Evolutionary conservation across 1,284 basidiomycete genomes (phyloP), one percentile per base, ranked within the genome.

Genomic region (Rhizopogon parksii): DNA sequence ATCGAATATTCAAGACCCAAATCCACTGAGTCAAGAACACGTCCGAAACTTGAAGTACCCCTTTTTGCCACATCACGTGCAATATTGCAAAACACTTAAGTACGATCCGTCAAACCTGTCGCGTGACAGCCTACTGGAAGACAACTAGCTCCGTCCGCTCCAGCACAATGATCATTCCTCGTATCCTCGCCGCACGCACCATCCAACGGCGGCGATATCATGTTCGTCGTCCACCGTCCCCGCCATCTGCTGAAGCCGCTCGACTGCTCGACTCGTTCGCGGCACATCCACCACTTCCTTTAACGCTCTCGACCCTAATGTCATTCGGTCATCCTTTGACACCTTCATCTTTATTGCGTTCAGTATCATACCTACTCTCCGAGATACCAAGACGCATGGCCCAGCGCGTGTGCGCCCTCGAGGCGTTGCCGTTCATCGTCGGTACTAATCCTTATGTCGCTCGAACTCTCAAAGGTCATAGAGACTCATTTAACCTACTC

Each of bases 361-460:
- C 87, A 14, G 85, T 83, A 6, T 73, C 75, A 2, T 86, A 85
- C 67, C 81, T 80, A 0, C 73, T 87, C 11, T 74, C 79, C 6
- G 88, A 91, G 63, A 81, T 91, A 19, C 88, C 88, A 15, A 75
- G 83, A 27, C 73, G 87, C 46, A 75, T 91, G 35, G 85, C 85
- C 1, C 79, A 77, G 56, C 81, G 88, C 17, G 83, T 87, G 34
- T 77, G 78, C 36, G 81, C 81, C 21, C 71, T 91, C 47, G 86
- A 90, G 62, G 70, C 74, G 2, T 74, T 91, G 14, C 88, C 88
- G 1, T 91, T 86, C 68, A 93, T 95, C 47, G 91, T 94, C 36
- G 91, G 89, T 14, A 90, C 88, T 53, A 95, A 95, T 64, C 92
- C 92, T 4, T 91, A 88, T 68, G 80, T 95, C 30, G 78, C 85